Evolutionary conservation across 768 basidiomycete genomes (phyloP).

Genomic region (Pilatotrama ljubarskyi): DNA sequence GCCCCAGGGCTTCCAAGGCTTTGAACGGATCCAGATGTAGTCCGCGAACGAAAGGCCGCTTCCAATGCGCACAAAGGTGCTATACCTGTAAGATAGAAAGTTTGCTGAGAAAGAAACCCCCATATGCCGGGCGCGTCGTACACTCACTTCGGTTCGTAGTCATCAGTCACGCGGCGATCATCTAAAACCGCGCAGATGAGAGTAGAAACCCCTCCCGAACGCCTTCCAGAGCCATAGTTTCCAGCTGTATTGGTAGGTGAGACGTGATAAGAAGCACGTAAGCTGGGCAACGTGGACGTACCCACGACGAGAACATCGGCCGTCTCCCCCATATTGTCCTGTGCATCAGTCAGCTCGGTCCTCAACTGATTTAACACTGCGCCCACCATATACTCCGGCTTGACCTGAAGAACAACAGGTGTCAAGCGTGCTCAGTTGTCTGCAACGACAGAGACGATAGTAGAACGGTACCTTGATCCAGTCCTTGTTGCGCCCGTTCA

Average conservation of each 20-base stretch:
- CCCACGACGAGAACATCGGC: slow-evolving; percentile 91
- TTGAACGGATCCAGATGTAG: slow-evolving; percentile 79
- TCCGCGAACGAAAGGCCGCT: slow-evolving; percentile 85
- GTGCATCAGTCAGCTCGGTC: background rate
- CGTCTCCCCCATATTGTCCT: slow-evolving; percentile 93
- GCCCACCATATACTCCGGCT: slow-evolving; percentile 83
- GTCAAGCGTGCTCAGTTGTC: background rate
- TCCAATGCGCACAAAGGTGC: slow-evolving; percentile 87
- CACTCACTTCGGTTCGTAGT: slow-evolving; percentile 64
- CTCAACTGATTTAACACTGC: background rate
- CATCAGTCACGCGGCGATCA: slow-evolving; percentile 55
- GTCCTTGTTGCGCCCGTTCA: slow-evolving; percentile 85
- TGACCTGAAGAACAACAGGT: slow-evolving; percentile 48
- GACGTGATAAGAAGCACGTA: background rate
- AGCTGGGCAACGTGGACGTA: slow-evolving; percentile 34
- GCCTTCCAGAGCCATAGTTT: slow-evolving; percentile 83
- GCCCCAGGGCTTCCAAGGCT: slow-evolving; percentile 84
- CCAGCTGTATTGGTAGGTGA: slow-evolving; percentile 55
- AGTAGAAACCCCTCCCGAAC: slow-evolving; percentile 87
- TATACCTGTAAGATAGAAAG: slow-evolving; percentile 55
- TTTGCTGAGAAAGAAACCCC: background rate
- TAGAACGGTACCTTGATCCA: slow-evolving; percentile 79
- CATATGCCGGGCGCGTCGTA: background rate
- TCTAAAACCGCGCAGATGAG: slow-evolving; percentile 89
- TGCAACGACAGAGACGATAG: background rate